Percentiles rank a stretch among this genome's conserved stretches.
Evolutionary conservation across 2,329 filamentous ascomycete species (phyloP).

Genomic region (Epichloe uncinata): DNA sequence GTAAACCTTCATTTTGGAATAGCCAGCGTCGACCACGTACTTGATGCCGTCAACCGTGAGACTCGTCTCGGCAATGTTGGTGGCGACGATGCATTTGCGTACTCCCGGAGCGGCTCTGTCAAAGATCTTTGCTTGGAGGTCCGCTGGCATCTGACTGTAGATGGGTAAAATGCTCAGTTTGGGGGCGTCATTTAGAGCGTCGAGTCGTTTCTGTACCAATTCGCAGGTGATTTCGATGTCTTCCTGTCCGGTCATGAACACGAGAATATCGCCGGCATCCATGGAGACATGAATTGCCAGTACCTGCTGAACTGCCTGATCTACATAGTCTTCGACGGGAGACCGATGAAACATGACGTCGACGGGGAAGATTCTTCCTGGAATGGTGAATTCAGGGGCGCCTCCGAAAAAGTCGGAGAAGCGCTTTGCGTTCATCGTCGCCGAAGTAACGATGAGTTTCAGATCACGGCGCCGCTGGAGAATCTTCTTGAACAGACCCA

Average conservation of each 20-base stretch:
- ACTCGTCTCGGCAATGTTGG: slow-evolving; percentile 96
- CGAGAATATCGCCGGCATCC: slow-evolving; percentile 81
- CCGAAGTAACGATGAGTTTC: slow-evolving; percentile 94
- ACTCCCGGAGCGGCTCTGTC: slow-evolving; percentile 82
- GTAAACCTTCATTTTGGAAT: slow-evolving; percentile 96
- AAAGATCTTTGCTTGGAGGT: slow-evolving; percentile 95
- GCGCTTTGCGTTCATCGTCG: slow-evolving; percentile 94
- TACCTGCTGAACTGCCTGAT: slow-evolving; percentile 91
- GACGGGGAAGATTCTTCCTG: slow-evolving; percentile 90
- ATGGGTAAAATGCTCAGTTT: slow-evolving; percentile 92
- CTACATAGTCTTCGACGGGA: slow-evolving; percentile 94
- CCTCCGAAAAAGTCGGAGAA: slow-evolving; percentile 95
- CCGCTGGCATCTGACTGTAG: slow-evolving; percentile 98
- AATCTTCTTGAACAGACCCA: slow-evolving; percentile 97
- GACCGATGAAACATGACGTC: slow-evolving; percentile 93
- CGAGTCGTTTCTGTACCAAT: slow-evolving; percentile 73
- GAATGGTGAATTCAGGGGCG: slow-evolving; percentile 92
- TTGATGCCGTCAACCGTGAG: slow-evolving; percentile 98
- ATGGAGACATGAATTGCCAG: slow-evolving; percentile 94
- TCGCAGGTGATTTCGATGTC: slow-evolving; percentile 97
- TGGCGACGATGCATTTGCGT: slow-evolving; percentile 94
- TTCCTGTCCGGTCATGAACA: slow-evolving; percentile 99
- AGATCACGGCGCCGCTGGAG: slow-evolving; percentile 77
- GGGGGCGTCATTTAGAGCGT: slow-evolving; percentile 83
- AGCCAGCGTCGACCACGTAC: slow-evolving; percentile 94